A percentile compares a stretch with the other conserved stretches of the same genome.
phyloP scores from a whole-genome alignment of 116 monocot genomes.

The Posidonia oceanica region DNA sequence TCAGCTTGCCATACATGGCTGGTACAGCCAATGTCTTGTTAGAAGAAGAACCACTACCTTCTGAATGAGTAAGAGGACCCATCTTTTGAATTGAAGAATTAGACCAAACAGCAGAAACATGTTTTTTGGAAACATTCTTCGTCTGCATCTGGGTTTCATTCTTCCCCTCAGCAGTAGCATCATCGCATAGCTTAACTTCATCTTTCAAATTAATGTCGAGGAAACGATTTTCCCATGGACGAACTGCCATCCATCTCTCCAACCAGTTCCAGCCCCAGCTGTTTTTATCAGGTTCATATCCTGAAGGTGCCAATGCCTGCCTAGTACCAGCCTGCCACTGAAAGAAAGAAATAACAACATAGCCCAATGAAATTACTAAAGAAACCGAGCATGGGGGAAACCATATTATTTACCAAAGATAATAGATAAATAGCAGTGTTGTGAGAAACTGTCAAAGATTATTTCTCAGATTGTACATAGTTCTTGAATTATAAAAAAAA shows the following conservation, averaged over 20 bases:
- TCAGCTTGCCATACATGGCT: conserved; percentile 17
- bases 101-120: conserved; percentile 23
- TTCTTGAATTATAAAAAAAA: too few relatives aligned
- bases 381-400: too few relatives aligned
- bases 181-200: conserved; percentile 28
- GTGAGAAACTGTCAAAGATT: too few relatives aligned
- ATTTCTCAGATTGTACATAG: too few relatives aligned
- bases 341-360: not conserved
- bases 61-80: conserved; percentile 38
- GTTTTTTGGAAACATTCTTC: conserved; percentile 30
- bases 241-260: conserved; percentile 99
- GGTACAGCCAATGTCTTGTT: not conserved
- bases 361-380: too few relatives aligned
- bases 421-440: too few relatives aligned
- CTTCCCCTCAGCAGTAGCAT: conserved; percentile 21
- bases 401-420: too few relatives aligned
- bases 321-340: conserved; percentile 91
- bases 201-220: conserved; percentile 73
- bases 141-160: conserved; percentile 16
- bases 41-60: conserved; percentile 37
- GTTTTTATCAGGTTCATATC: conserved; percentile 62
- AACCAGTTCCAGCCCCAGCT: conserved; percentile 99
- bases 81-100: conserved; percentile 28
- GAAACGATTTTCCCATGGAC: conserved; percentile 95
- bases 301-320: conserved; percentile 25